Evolutionary conservation across 306 rosid species (phyloP), one percentile per base, ranked within the genome.

Genomic region (Heteromeles arbutifolia): DNA sequence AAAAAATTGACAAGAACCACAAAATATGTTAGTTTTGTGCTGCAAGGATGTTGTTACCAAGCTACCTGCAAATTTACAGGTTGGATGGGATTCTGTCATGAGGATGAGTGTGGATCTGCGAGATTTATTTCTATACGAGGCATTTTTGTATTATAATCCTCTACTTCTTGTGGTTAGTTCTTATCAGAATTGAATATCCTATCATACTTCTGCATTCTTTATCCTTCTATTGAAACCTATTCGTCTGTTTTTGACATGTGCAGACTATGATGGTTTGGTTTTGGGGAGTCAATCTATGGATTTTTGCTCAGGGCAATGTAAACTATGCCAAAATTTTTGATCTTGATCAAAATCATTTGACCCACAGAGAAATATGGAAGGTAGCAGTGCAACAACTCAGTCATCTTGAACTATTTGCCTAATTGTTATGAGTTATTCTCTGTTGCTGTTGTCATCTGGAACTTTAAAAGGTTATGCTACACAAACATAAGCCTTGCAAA

Each of bases 61-160:
- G 3, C 50, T 61, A 28, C 57, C 66, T 70, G 54, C 78, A 74
- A 81, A 70, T 68, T 65, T 87, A 85, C 87, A 96, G 99, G 70
- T 92, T 77, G 97, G 98, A 83, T 96, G 99, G 98, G 92, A 89
- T 82, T 92, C 99, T 70, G 99, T 96, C 45, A 96, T 96, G 99
- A 87, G 96, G 85, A 96, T 96, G 99, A 92, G 99, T 78, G 96
- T 75, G 52, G 97, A 96, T 88, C 81, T 90, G 83, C 90, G 92
- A 75, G 97, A 89, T 80, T 85, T 96, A 69, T 96, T 96, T 86
- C 82, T 96, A 56, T 96, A 96, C 0, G 99, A 96, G 81, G 98
- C 99, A 74, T 96, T 96, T 92, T 89, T 96, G 86, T 96, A 96
- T 82, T 96, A 92, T 72, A 96, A 96, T 81, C 98, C 98, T 83